phyloP scores from a whole-genome alignment of 352 stramenopile genomes.

The Globisporangium cederbergense region DNA sequence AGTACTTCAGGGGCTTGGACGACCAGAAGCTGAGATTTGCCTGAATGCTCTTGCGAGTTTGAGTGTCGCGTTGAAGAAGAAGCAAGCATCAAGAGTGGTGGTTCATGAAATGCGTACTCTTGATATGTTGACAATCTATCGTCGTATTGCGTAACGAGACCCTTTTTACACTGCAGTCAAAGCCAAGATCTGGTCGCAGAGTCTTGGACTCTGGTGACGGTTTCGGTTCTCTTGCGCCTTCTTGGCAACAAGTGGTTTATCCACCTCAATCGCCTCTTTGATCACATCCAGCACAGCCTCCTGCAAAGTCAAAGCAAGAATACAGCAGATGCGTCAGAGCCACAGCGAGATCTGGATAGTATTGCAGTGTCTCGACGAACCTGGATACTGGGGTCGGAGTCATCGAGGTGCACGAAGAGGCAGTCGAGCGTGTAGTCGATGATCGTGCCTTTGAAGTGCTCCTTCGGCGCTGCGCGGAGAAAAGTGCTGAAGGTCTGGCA shows the following conservation, averaged over 20 bases:
- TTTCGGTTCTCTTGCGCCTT: conserved; percentile 74
- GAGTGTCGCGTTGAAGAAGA: neutral
- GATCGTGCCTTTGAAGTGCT: conserved; percentile 86
- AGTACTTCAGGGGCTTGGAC: conserved; percentile 64
- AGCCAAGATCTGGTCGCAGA: conserved; percentile 65
- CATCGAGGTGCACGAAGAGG: conserved; percentile 90
- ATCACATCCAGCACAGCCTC: conserved; percentile 69
- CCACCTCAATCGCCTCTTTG: conserved; percentile 57
- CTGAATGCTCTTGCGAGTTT: conserved; percentile 14
- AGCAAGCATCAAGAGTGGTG: neutral
- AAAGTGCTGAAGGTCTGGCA: conserved; percentile 89
- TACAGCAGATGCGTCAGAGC: conserved; percentile 9
- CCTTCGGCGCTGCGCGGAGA: conserved; percentile 73
- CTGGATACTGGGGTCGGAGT: conserved; percentile 85
- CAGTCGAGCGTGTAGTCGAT: conserved; percentile 90
- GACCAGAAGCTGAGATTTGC: conserved; percentile 45
- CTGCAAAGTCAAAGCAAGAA: conserved; percentile 20
- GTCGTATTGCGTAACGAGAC: neutral
- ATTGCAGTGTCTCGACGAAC: conserved; percentile 22
- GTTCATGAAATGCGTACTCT: neutral
- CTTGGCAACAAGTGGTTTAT: conserved; percentile 52
- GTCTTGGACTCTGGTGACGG: conserved; percentile 66
- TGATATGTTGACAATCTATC: conserved; percentile 9
- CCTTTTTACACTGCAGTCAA: conserved; percentile 28
- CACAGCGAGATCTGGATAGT: neutral